A percentile compares a stretch with the other conserved stretches of the same genome.
phyloP scores from a whole-genome alignment of 176 grass and related monocot species.

The Juncus effusus region DNA sequence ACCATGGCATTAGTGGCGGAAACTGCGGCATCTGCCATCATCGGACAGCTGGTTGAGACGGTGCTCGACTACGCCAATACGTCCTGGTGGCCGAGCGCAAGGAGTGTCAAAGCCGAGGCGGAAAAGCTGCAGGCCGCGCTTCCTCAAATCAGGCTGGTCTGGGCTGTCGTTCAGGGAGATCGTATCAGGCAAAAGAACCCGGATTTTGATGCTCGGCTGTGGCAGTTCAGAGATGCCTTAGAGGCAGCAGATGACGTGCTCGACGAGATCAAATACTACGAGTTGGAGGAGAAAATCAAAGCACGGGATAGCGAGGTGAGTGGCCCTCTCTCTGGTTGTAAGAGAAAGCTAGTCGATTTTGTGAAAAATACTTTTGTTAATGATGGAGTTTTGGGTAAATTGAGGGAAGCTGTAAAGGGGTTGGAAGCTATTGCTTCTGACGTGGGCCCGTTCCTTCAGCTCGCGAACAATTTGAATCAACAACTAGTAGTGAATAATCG shows the following conservation, averaged over 20 bases:
- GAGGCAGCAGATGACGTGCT: constrained; percentile 12
- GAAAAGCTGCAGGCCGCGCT: neutral
- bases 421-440: neutral
- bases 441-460: constrained; percentile 7
- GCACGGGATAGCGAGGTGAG: constrained; percentile 2
- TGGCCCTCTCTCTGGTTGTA: neutral
- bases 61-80: neutral
- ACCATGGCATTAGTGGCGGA: constrained; percentile 3
- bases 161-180: neutral
- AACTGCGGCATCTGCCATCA: constrained; percentile 4
- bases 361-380: neutral
- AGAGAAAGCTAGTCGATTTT: constrained; percentile 7
- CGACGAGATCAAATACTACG: constrained; percentile 17
- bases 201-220: neutral
- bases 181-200: neutral
- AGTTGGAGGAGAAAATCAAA: constrained; percentile 9
- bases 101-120: neutral
- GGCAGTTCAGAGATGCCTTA: constrained; percentile 18
- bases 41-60: neutral
- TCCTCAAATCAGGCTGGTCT: neutral
- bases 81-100: neutral
- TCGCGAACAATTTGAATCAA: neutral
- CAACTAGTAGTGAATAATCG: neutral
- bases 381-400: constrained; percentile 3
- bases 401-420: constrained; percentile 2